Conservation (phyloP, 106 monocot genomes). For the Dactylorhiza incarnata region DNA sequence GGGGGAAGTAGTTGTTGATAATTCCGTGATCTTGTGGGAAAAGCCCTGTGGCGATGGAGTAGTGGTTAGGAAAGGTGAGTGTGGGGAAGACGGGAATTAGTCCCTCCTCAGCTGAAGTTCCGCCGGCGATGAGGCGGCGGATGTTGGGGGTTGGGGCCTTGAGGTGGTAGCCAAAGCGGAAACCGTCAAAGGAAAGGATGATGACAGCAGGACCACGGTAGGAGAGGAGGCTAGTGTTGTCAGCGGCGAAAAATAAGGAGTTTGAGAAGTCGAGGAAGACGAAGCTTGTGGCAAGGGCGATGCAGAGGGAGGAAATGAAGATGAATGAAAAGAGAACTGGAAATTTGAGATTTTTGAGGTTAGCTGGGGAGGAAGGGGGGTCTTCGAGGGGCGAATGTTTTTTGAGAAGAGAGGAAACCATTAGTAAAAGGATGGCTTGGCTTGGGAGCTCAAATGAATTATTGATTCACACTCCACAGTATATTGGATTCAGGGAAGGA, state of each 20-base stretch:
- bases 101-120: conserved; percentile 46
- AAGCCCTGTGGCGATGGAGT: conserved; percentile 81
- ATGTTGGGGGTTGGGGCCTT: conserved; percentile 60
- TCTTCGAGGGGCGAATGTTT: not conserved
- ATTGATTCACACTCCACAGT: no score
- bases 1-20: conserved; percentile 64
- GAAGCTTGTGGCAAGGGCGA: conserved; percentile 14
- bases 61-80: conserved; percentile 88
- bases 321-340: not conserved
- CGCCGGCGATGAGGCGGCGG: conserved; percentile 50
- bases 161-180: conserved; percentile 83
- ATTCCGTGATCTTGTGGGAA: conserved; percentile 68
- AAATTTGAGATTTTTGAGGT: not conserved
- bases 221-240: conserved; percentile 28
- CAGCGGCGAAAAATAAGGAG: conserved; percentile 10
- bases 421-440: no score
- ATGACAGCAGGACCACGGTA: conserved; percentile 27
- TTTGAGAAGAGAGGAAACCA: not conserved
- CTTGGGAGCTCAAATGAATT: not conserved
- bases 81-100: conserved; percentile 75
- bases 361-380: not conserved
- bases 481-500: no score
- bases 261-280: conserved; percentile 9
- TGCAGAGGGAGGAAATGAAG: conserved; percentile 19
- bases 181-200: conserved; percentile 67